A percentile compares a stretch with the other conserved stretches of the same genome.
phyloP scores from a whole-genome alignment of 208 protist genomes.

The Lotmaria passim region DNA sequence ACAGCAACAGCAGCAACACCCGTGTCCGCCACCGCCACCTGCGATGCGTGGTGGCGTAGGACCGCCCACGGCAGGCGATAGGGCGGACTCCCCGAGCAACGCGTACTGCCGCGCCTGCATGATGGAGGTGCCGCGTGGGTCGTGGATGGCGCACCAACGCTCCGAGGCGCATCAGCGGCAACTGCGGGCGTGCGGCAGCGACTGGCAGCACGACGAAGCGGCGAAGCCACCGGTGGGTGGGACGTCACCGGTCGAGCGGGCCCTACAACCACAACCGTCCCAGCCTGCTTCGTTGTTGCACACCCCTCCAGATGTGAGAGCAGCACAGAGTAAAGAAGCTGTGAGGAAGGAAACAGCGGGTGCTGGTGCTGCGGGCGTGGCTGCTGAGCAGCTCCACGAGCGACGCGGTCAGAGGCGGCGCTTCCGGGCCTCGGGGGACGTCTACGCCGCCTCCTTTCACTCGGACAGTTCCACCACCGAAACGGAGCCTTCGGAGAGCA shows the following conservation, averaged over 20 bases:
- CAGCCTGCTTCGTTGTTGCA: too few relatives aligned
- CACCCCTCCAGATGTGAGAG: neutral
- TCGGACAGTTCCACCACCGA: neutral
- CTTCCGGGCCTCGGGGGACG: neutral
- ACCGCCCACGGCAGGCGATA: too few relatives aligned
- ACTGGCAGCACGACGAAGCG: neutral
- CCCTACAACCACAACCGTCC: too few relatives aligned
- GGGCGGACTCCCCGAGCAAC: too few relatives aligned
- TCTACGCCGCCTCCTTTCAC: slow-evolving; percentile 1
- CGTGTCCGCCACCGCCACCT: too few relatives aligned
- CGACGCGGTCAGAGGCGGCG: neutral
- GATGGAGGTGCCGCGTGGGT: neutral
- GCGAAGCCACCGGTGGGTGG: neutral
- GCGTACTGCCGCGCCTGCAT: slow-evolving; percentile 12
- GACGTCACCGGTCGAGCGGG: neutral
- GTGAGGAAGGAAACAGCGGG: neutral
- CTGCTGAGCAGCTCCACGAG: neutral
- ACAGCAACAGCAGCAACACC: neutral
- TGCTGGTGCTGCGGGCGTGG: neutral
- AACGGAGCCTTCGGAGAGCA: neutral
- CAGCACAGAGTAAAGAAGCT: neutral
- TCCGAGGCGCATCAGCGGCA: slow-evolving; percentile 26
- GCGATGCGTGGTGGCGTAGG: neutral
- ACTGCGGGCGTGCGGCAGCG: slow-evolving; percentile 14
- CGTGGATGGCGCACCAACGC: slow-evolving; percentile 29